phyloP scores from a whole-genome alignment of 495 filamentous ascomycete genomes.

The Aspergillus campestris region DNA sequence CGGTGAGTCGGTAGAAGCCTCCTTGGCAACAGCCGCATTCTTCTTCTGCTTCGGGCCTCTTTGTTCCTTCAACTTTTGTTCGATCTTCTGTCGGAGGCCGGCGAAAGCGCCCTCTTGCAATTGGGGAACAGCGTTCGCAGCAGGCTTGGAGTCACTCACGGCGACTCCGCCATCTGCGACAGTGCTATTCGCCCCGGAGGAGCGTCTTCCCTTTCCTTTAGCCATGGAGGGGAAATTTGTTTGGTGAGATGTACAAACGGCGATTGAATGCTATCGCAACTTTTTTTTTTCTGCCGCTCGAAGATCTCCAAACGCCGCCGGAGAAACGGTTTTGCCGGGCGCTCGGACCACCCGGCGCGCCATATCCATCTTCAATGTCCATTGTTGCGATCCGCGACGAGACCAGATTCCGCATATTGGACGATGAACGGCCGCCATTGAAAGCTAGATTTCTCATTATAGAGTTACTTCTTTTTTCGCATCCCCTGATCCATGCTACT shows the following conservation, averaged over 20 bases:
- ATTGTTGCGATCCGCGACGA: background rate
- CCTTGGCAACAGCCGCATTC: constrained; percentile 18
- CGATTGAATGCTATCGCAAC: constrained; percentile 2
- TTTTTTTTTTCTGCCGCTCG: constrained; percentile 27
- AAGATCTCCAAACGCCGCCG: constrained; percentile 20
- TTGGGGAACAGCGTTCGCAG: constrained; percentile 28
- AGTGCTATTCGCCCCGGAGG: constrained; percentile 24
- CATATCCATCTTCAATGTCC: background rate
- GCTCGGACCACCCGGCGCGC: constrained; percentile 11
- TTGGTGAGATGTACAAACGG: constrained; percentile 7
- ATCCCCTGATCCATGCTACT: constrained; percentile 14
- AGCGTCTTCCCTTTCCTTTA: constrained; percentile 36
- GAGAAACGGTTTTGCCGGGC: constrained; percentile 18
- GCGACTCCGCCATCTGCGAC: constrained; percentile 9
- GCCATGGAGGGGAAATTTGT: constrained; percentile 20
- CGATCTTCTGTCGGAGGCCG: constrained; percentile 56
- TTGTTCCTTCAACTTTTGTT: constrained; percentile 41
- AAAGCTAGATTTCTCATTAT: no score
- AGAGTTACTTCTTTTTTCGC: background rate
- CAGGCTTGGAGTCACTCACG: constrained; percentile 16
- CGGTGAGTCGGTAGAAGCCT: constrained; percentile 10
- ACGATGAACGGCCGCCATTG: no score
- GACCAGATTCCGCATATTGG: background rate
- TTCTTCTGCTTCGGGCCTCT: constrained; percentile 40
- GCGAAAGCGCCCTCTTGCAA: constrained; percentile 55